Base-by-base conservation (phyloP, 306 rosid species). In the Ochetophila trinervis region DNA sequence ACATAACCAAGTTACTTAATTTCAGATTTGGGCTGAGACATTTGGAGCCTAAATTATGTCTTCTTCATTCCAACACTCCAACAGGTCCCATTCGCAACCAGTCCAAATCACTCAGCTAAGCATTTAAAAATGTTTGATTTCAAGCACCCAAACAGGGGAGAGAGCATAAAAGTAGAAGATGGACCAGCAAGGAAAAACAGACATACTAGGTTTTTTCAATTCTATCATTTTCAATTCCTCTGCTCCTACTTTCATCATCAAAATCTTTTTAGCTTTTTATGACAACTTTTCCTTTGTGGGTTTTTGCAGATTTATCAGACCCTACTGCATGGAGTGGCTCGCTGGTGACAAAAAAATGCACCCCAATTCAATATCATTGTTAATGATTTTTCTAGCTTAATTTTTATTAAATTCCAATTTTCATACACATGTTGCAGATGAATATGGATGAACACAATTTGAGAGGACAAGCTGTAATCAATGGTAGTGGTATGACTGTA, bases 31-130 rank as follows among this genome's bases (percentile, higher is more conserved):
- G 52, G 50, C 67, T 64, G 64, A 78, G 34, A 51, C 35, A 76
- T 79, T 82, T 86, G 91, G 78, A 76, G 68, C 85, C 83, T 78
- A 79, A 80, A 61, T 75, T 30, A 24, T 78, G 86, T 88, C 92
- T 40, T 58, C 58, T 76, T 84, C 90, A 59, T 77, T 63, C 78
- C 79, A 76, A 57, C 73, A 74, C 77, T 16, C 16, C 10, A 32
- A 35, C 64, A 59, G 65, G 84, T 44, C 86, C 84, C 87, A 74
- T 73, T 13, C 51, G n/a, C 57, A 63, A 5, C 11, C 65, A 2
- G 82, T 85, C 84, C 68, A 50, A 74, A 66, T 85, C 85, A 53
- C 65, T 57, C 32, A 62, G 16, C 68, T 58, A 22, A 12, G 68
- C 57, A 81, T 83, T 85, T 79, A 68, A 78, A 61, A 57, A 57